Evolutionary conservation across 2,329 filamentous ascomycete species (phyloP).

Genomic region (Ascochyta koolunga): DNA sequence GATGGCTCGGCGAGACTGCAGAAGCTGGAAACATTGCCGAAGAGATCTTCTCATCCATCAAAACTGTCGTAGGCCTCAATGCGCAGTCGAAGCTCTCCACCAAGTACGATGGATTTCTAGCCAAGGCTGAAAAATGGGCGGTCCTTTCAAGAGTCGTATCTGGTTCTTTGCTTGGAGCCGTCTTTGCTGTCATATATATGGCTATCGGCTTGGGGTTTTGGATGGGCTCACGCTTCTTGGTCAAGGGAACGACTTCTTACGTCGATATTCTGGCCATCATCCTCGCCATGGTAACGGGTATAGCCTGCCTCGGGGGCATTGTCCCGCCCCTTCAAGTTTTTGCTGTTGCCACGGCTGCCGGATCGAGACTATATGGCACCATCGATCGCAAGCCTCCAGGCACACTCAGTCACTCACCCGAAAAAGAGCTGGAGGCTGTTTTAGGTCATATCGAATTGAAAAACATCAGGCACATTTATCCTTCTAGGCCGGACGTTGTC

Average conservation of each 20-base stretch:
- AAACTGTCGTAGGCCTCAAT: slow-evolving; percentile 46
- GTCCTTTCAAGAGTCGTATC: not conserved
- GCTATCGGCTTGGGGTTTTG: slow-evolving; percentile 2
- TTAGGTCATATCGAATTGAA: no score
- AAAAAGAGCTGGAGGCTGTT: no score
- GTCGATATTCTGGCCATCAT: not conserved
- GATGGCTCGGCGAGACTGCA: no score
- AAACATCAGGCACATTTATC: slow-evolving; percentile 89
- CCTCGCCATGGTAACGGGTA: not conserved
- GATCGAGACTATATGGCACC: no score
- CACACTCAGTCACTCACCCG: slow-evolving; percentile 42
- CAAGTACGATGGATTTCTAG: not conserved
- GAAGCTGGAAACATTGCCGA: slow-evolving; percentile 56
- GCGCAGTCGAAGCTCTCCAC: not conserved
- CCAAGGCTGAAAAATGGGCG: not conserved
- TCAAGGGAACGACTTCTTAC: slow-evolving; percentile 29
- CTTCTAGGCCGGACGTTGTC: slow-evolving; percentile 84
- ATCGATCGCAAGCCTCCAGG: slow-evolving; percentile 83
- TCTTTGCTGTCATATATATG: slow-evolving; percentile 7
- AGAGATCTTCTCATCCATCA: slow-evolving; percentile 58
- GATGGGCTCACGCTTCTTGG: slow-evolving; percentile 49
- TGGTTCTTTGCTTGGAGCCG: not conserved
- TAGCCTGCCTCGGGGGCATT: slow-evolving; percentile 35
- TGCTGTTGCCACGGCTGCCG: not conserved
- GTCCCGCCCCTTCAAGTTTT: not conserved